Conservation (phyloP, 2,329 filamentous ascomycete genomes). For the Fusarium penzigii region DNA sequence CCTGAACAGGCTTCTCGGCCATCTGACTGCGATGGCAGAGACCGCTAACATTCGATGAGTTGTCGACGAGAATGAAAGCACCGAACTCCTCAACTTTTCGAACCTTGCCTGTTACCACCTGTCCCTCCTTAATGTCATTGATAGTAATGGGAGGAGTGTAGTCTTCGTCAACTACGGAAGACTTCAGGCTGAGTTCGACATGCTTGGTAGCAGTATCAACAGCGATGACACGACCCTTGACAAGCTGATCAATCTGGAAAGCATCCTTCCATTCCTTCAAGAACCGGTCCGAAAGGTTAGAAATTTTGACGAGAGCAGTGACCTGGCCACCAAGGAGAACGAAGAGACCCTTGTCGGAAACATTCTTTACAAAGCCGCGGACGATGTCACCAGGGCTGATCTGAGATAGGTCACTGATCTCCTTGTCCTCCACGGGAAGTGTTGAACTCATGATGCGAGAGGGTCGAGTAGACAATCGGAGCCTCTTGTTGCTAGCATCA, state of each 20-base stretch:
- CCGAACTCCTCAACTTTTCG: conserved; percentile 94
- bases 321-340: conserved; percentile 79
- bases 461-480: conserved; percentile 79
- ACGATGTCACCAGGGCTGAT: conserved; percentile 76
- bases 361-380: conserved; percentile 88
- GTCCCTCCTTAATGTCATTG: conserved; percentile 74
- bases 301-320: conserved; percentile 79
- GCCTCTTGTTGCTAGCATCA: conserved; percentile 80
- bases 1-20: conserved; percentile 77
- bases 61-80: conserved; percentile 88
- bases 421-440: conserved; percentile 75
- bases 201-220: conserved; percentile 70
- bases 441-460: conserved; percentile 89
- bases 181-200: conserved; percentile 83
- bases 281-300: conserved; percentile 86
- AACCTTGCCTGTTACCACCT: conserved; percentile 85
- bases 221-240: conserved; percentile 79
- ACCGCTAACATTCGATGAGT: conserved; percentile 85
- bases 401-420: conserved; percentile 71
- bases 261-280: conserved; percentile 94
- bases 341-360: conserved; percentile 87
- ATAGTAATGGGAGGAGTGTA: conserved; percentile 75
- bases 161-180: conserved; percentile 77
- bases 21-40: conserved; percentile 92
- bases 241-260: conserved; percentile 86